phyloP scores from a whole-genome alignment of 2,329 filamentous ascomycete species.

The Dactylellina haptotyla region DNA sequence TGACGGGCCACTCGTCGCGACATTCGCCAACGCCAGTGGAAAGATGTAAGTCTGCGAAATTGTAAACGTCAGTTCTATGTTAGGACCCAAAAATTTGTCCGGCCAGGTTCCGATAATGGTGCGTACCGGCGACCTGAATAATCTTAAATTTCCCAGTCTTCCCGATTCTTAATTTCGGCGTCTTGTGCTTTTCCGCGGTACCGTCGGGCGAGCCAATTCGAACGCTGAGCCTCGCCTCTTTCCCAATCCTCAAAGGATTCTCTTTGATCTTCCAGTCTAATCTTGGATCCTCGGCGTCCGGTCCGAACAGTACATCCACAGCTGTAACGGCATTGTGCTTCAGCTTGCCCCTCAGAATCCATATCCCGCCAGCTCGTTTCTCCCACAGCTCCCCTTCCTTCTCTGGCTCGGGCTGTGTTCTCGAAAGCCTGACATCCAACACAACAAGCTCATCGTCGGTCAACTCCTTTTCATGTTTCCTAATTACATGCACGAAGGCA shows the following conservation, averaged over 20 bases:
- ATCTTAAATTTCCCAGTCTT: slow-evolving; percentile 97
- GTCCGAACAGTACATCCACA: slow-evolving; percentile 86
- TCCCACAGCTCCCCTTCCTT: slow-evolving; percentile 75
- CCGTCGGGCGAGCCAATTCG: slow-evolving; percentile 73
- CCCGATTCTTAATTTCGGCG: slow-evolving; percentile 78
- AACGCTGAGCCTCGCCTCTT: slow-evolving; percentile 71
- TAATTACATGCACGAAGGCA: slow-evolving; percentile 82
- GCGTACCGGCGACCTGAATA: slow-evolving; percentile 77
- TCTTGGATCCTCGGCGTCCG: slow-evolving; percentile 89
- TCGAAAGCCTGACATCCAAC: slow-evolving; percentile 78
- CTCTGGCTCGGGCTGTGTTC: slow-evolving; percentile 72
- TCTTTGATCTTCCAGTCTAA: slow-evolving; percentile 83
- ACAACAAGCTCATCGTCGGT: slow-evolving; percentile 77
- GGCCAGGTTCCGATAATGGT: neutral
- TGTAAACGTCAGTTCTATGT: neutral
- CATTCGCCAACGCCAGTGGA: slow-evolving; percentile 88
- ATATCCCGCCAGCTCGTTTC: slow-evolving; percentile 77
- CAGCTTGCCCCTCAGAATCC: slow-evolving; percentile 77
- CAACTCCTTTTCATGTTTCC: slow-evolving; percentile 87
- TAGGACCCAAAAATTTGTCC: neutral
- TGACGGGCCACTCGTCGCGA: slow-evolving; percentile 79
- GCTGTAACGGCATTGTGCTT: slow-evolving; percentile 72
- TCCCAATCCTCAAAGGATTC: slow-evolving; percentile 54
- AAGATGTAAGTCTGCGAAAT: slow-evolving; percentile 77
- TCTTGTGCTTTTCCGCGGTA: slow-evolving; percentile 67